A percentile compares a stretch with the other conserved stretches of the same genome.
These are phyloP conservation scores for Pseudogymnoascus sp. DNA, from an alignment of 2,329 filamentous ascomycete genomes.

Conservation along the genomic window DNA sequence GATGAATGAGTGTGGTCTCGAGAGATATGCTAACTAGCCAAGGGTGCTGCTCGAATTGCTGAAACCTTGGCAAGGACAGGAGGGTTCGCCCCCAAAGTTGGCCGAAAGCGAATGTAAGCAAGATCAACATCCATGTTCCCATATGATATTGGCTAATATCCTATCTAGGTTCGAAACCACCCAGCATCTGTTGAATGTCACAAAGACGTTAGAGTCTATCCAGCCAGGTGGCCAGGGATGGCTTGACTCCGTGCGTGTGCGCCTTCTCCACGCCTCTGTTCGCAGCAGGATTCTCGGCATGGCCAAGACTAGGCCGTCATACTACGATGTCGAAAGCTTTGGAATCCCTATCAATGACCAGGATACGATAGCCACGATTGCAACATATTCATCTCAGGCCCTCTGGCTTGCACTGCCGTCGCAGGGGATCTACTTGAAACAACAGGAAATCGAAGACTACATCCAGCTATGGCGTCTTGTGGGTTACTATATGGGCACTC, in stretches of 20 bases:
- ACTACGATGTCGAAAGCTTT: constrained; percentile 53
- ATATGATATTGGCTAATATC: background rate
- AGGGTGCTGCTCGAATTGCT: constrained; percentile 66
- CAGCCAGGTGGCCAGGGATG: constrained; percentile 63
- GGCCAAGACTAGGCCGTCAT: constrained; percentile 47
- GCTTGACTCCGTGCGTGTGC: constrained; percentile 58
- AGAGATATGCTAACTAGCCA: constrained; percentile 36
- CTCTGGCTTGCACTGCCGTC: constrained; percentile 65
- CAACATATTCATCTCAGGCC: constrained; percentile 61
- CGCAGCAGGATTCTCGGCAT: constrained; percentile 59
- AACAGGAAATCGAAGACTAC: constrained; percentile 62
- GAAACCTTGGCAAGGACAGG: constrained; percentile 70
- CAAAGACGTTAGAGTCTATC: constrained; percentile 57
- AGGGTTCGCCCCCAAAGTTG: constrained; percentile 64
- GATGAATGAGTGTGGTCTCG: background rate
- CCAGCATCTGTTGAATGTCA: constrained; percentile 69
- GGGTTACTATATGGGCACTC: constrained; percentile 64
- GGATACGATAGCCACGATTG: constrained; percentile 66
- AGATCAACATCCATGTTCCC: constrained; percentile 17
- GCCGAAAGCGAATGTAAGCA: constrained; percentile 53
- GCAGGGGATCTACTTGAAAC: constrained; percentile 61
- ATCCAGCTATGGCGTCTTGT: constrained; percentile 72
- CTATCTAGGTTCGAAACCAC: constrained; percentile 55
- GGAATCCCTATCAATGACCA: constrained; percentile 71
- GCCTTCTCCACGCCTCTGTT: constrained; percentile 63